These are phyloP conservation scores for Blastocystis sp. DNA, from an alignment of 352 stramenopile species.

Conservation along the genomic window DNA sequence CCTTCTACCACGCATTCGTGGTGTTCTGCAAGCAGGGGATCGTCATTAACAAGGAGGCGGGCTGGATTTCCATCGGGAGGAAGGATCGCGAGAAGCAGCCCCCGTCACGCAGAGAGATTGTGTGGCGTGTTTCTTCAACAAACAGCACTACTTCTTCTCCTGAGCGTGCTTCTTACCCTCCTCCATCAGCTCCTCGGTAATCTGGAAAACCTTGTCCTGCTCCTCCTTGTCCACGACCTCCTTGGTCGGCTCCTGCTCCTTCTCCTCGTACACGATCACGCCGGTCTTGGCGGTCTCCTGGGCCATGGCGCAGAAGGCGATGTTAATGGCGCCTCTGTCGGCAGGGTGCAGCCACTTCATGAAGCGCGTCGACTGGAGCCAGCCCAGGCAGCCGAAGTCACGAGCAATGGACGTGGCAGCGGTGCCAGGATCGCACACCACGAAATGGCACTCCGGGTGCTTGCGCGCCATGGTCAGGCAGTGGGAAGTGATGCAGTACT, in stretches of 20 bases:
- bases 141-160: background rate
- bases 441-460: background rate
- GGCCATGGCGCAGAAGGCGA: background rate
- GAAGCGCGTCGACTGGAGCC: background rate
- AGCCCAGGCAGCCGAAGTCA: slow-evolving; percentile 42
- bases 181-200: background rate
- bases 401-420: slow-evolving; percentile 41
- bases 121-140: background rate
- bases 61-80: slow-evolving; percentile 27
- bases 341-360: background rate
- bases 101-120: background rate
- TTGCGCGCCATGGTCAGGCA: slow-evolving; percentile 6
- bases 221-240: background rate
- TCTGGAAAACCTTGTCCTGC: background rate
- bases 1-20: slow-evolving; percentile 60
- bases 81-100: slow-evolving; percentile 13
- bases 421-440: slow-evolving; percentile 45
- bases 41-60: slow-evolving; percentile 38
- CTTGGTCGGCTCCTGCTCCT: background rate
- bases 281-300: background rate
- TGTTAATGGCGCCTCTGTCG: background rate
- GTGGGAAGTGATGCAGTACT: slow-evolving; percentile 50
- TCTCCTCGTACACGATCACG: background rate
- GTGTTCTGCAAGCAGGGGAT: slow-evolving; percentile 58
- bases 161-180: background rate